These are phyloP conservation scores for Scedosporium aurantiacum DNA, from an alignment of 2,329 filamentous ascomycete genomes.

Conservation along the genomic window DNA sequence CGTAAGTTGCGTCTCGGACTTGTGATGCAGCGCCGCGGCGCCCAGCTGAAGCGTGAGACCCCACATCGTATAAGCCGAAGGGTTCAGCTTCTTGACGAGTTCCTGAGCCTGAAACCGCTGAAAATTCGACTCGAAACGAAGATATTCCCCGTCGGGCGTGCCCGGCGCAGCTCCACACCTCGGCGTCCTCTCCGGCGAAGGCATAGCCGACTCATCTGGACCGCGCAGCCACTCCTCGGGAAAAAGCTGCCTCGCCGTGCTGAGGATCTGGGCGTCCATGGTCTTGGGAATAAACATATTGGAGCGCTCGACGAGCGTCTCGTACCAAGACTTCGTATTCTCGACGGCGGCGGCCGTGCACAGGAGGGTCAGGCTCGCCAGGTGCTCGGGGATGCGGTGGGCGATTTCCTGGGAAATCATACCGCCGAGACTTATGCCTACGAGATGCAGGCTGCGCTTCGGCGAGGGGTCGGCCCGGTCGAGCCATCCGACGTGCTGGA, in stretches of 20 bases:
- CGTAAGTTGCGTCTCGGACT: slow-evolving; percentile 54
- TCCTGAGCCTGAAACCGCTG: slow-evolving; percentile 77
- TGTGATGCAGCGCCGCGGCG: slow-evolving; percentile 71
- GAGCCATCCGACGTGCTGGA: slow-evolving; percentile 59
- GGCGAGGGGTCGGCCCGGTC: slow-evolving; percentile 5
- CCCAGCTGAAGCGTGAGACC: slow-evolving; percentile 70
- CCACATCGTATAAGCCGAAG: slow-evolving; percentile 46
- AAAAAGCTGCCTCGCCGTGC: slow-evolving; percentile 58
- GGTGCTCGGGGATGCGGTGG: slow-evolving; percentile 35
- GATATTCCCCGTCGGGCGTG: slow-evolving; percentile 25
- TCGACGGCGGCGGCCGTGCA: slow-evolving; percentile 51
- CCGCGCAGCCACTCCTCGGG: slow-evolving; percentile 47
- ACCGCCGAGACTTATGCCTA: slow-evolving; percentile 76
- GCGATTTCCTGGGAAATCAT: slow-evolving; percentile 85
- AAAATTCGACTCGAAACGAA: slow-evolving; percentile 60
- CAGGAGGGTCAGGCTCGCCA: slow-evolving; percentile 47
- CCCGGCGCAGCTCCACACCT: slow-evolving; percentile 20
- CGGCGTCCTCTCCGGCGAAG: slow-evolving; percentile 30
- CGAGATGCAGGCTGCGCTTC: slow-evolving; percentile 46
- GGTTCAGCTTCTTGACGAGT: slow-evolving; percentile 56
- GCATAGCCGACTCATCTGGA: slow-evolving; percentile 48
- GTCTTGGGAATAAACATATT: slow-evolving; percentile 58
- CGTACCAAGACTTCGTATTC: slow-evolving; percentile 38
- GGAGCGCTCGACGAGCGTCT: slow-evolving; percentile 34
- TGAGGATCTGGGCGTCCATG: slow-evolving; percentile 53